Conservation (phyloP, 192 early-diverging fungal species). For the Podila horticola region DNA sequence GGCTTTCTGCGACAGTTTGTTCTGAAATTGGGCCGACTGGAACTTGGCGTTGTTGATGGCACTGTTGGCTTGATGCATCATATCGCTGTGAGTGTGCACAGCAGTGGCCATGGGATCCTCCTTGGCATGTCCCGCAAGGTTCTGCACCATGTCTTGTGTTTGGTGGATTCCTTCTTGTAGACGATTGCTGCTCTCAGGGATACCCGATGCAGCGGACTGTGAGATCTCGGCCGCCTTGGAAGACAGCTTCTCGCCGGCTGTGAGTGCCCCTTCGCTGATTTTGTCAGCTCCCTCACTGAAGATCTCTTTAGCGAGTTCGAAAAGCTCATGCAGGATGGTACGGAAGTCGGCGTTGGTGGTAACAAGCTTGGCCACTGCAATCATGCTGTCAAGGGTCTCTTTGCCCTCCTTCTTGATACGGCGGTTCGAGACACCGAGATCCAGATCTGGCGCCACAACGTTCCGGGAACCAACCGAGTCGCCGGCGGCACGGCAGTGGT, state of each 20-base stretch:
- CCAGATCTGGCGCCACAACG: constrained; percentile 3
- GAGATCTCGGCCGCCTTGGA: constrained; percentile 9
- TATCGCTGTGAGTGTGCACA: not conserved
- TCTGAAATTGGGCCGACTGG: constrained; percentile 8
- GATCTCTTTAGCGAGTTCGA: constrained; percentile 46
- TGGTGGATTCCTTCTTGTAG: constrained; percentile 24
- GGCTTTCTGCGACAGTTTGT: constrained; percentile 2
- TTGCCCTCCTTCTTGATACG: constrained; percentile 28
- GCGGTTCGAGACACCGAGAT: constrained; percentile 12
- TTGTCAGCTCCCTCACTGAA: constrained; percentile 36
- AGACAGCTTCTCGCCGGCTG: constrained; percentile 1
- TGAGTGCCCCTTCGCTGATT: constrained; percentile 15
- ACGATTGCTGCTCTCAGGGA: not conserved
- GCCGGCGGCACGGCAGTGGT: constrained; percentile 36
- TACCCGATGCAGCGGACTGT: not conserved
- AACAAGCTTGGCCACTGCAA: constrained; percentile 47
- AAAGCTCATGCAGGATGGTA: constrained; percentile 39
- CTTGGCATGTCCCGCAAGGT: not conserved
- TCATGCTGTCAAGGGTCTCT: constrained; percentile 32
- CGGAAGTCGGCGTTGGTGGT: constrained; percentile 53
- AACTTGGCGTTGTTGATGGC: constrained; percentile 1
- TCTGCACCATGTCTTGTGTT: constrained; percentile 5
- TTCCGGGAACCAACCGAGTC: constrained; percentile 12
- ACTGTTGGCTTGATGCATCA: not conserved
- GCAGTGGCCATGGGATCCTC: constrained; percentile 15